These are phyloP conservation scores for Chytriomyces confervae DNA, from an alignment of 192 early-diverging fungal species.

Conservation along the genomic window DNA sequence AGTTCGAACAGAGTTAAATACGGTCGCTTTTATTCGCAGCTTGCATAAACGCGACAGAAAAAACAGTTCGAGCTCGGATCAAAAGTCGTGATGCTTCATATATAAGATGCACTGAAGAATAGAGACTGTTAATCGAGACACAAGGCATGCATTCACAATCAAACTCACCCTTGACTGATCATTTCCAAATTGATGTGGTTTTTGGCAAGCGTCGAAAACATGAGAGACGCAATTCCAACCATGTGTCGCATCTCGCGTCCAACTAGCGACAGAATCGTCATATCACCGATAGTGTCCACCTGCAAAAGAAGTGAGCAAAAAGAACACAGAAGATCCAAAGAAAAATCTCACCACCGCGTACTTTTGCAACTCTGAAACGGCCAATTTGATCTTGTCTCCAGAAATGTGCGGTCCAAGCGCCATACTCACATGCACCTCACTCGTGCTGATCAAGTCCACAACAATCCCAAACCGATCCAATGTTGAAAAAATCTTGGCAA, in stretches of 20 bases:
- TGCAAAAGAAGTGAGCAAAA: conserved; percentile 17
- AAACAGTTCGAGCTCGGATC: too few species aligned
- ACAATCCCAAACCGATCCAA: conserved; percentile 87
- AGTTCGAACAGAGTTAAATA: too few species aligned
- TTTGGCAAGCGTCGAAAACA: conserved; percentile 92
- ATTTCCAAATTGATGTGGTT: conserved; percentile 97
- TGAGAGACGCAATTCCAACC: conserved; percentile 92
- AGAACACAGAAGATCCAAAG: not conserved
- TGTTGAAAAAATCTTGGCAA: conserved; percentile 92
- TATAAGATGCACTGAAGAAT: too few species aligned
- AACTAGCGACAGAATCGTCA: conserved; percentile 96
- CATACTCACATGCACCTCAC: conserved; percentile 90
- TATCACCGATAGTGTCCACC: conserved; percentile 82
- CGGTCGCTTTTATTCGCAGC: too few species aligned
- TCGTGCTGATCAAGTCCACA: conserved; percentile 91
- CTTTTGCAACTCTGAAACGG: conserved; percentile 78
- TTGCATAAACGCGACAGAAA: too few species aligned
- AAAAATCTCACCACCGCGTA: conserved; percentile 71
- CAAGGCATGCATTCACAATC: too few species aligned
- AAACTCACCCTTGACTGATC: conserved; percentile 86
- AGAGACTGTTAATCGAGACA: too few species aligned
- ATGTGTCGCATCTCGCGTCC: conserved; percentile 97
- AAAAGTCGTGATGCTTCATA: not conserved
- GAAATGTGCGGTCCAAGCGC: conserved; percentile 55
- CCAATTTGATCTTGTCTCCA: conserved; percentile 71